Evolutionary conservation across 2,329 filamentous ascomycete genomes (phyloP).

Genomic region (Aspergillus glaucus): DNA sequence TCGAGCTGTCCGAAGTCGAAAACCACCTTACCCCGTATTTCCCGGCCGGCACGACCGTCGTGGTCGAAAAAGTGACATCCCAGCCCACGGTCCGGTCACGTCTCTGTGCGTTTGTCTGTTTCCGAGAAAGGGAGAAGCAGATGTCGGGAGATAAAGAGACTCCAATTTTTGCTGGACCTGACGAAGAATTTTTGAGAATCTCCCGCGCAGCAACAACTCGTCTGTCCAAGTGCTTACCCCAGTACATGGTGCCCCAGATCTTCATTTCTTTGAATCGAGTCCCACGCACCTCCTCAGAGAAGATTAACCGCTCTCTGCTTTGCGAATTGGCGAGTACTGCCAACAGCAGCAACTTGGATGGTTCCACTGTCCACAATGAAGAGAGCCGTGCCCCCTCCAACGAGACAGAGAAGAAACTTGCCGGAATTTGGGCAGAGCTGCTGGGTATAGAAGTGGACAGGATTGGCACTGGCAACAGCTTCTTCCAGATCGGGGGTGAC

Average conservation of each 20-base stretch:
- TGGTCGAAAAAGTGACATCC: too few relatives aligned
- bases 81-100: not conserved
- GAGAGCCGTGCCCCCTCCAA: too few relatives aligned
- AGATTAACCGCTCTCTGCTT: not conserved
- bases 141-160: not conserved
- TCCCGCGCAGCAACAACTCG: too few relatives aligned
- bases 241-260: too few relatives aligned
- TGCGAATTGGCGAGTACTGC: not conserved
- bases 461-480: not conserved
- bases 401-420: not conserved
- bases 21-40: not conserved
- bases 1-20: not conserved
- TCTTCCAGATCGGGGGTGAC: too few relatives aligned
- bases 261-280: not conserved
- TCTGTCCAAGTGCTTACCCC: too few relatives aligned
- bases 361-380: too few relatives aligned
- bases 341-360: not conserved
- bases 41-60: too few relatives aligned
- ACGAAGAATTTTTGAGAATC: too few relatives aligned
- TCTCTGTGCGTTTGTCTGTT: not conserved
- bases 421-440: not conserved
- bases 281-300: not conserved
- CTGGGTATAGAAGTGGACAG: not conserved
- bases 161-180: too few relatives aligned
- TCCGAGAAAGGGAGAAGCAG: not conserved